phyloP scores from a whole-genome alignment of 2,329 filamentous ascomycete species.

The Aspergillus candidus region DNA sequence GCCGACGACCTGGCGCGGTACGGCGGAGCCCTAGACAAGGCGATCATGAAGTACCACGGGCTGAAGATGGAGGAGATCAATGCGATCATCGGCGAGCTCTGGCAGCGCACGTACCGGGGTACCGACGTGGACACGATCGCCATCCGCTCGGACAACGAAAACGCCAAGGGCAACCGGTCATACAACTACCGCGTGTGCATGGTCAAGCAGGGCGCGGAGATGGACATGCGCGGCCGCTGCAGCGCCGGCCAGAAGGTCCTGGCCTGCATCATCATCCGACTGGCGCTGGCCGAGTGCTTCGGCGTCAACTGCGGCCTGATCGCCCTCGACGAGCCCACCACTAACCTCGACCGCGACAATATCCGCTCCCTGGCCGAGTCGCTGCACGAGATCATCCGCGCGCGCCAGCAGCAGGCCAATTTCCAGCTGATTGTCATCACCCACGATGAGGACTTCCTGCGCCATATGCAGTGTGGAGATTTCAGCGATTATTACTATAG shows the following conservation, averaged over 20 bases:
- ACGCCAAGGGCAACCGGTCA: conserved; percentile 63
- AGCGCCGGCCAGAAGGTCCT: conserved; percentile 95
- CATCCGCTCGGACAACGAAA: conserved; percentile 86
- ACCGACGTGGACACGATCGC: conserved; percentile 96
- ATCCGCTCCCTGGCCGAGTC: conserved; percentile 82
- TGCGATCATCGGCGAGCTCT: conserved; percentile 88
- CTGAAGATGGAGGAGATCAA: conserved; percentile 99
- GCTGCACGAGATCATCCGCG: conserved; percentile 78
- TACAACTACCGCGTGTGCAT: conserved; percentile 99
- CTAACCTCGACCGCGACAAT: conserved; percentile 92
- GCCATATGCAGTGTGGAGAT: conserved; percentile 87
- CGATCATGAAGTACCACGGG: conserved; percentile 93
- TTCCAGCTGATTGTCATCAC: conserved; percentile 99
- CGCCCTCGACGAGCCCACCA: conserved; percentile 94
- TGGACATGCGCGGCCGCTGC: conserved; percentile 99
- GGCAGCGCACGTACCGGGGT: conserved; percentile 92
- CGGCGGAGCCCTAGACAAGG: conserved; percentile 77
- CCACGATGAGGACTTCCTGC: conserved; percentile 93
- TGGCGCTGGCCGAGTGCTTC: conserved; percentile 93
- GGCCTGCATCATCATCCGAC: conserved; percentile 92
- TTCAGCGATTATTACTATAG: conserved; percentile 91
- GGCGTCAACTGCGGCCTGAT: conserved; percentile 94
- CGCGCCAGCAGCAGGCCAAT: conserved; percentile 78
- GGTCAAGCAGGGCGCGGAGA: conserved; percentile 94
- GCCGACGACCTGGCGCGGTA: conserved; percentile 86